Percentiles rank a stretch among this genome's conserved stretches.
phyloP scores from a whole-genome alignment of 2,329 filamentous ascomycete species.

The Grosmannia huntii region DNA sequence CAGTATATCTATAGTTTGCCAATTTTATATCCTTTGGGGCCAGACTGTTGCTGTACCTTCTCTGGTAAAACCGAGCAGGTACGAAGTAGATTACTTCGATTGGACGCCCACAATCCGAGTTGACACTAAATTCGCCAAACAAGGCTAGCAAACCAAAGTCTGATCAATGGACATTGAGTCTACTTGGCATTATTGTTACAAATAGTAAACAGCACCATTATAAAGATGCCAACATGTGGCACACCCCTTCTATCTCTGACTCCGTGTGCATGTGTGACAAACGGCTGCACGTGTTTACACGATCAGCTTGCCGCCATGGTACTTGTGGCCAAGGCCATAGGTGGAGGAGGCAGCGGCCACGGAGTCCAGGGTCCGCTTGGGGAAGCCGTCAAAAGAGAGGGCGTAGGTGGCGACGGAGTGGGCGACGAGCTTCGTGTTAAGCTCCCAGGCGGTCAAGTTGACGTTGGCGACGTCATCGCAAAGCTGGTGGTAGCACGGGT shows the following conservation, averaged over 20 bases:
- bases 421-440: constrained; percentile 55
- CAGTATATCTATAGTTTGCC: too few relatives aligned
- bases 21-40: too few relatives aligned
- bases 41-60: too few relatives aligned
- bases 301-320: constrained; percentile 35
- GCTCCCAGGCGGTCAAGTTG: constrained; percentile 45
- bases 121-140: too few relatives aligned
- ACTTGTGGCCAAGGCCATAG: constrained; percentile 28
- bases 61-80: too few relatives aligned
- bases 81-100: too few relatives aligned
- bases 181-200: too few relatives aligned
- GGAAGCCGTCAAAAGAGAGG: constrained; percentile 51
- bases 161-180: background rate
- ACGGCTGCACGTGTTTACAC: constrained; percentile 22
- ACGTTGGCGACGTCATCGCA: constrained; percentile 47
- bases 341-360: constrained; percentile 13
- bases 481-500: constrained; percentile 49
- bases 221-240: too few relatives aligned
- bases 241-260: too few relatives aligned
- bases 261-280: too few relatives aligned
- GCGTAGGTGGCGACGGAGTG: constrained; percentile 62
- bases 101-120: too few relatives aligned
- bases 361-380: constrained; percentile 29
- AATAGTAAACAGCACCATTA: too few relatives aligned
- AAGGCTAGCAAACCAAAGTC: background rate